phyloP scores from a whole-genome alignment of 257 asterid genomes.

The Capsicum rhomboideum region DNA sequence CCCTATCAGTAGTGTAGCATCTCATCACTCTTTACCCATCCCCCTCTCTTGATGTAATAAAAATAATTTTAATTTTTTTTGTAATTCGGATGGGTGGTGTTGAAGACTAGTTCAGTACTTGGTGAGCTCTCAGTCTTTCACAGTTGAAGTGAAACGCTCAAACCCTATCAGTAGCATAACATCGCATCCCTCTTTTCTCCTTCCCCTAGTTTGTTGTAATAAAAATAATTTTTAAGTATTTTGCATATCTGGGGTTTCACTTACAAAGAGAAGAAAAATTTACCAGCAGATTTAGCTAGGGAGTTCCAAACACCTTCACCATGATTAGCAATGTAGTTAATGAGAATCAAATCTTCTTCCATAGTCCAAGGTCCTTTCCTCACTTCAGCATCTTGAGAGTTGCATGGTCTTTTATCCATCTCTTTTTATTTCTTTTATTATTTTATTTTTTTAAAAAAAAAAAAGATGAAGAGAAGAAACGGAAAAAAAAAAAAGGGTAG shows the following conservation, averaged over 20 bases:
- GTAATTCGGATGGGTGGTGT: neutral
- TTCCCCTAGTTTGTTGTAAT: neutral
- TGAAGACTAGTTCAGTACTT: neutral
- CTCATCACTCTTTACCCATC: neutral
- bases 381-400: conserved; percentile 75
- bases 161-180: neutral
- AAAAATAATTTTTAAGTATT: too few species aligned
- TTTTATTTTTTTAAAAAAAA: neutral
- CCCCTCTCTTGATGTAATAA: neutral
- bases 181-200: neutral
- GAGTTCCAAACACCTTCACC: conserved; percentile 99
- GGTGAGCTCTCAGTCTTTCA: neutral
- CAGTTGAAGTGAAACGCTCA: neutral
- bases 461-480: neutral
- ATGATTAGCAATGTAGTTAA: conserved; percentile 91
- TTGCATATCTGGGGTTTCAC: neutral
- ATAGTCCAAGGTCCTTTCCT: conserved; percentile 99
- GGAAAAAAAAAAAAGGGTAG: neutral
- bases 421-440: neutral
- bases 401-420: conserved; percentile 77
- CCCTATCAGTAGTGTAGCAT: neutral
- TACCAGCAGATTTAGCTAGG: conserved; percentile 89
- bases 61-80: too few species aligned
- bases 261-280: neutral
- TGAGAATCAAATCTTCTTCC: conserved; percentile 96